Evolutionary conservation across 179 eudicot species (phyloP).

Genomic region (Silene coronaria): DNA sequence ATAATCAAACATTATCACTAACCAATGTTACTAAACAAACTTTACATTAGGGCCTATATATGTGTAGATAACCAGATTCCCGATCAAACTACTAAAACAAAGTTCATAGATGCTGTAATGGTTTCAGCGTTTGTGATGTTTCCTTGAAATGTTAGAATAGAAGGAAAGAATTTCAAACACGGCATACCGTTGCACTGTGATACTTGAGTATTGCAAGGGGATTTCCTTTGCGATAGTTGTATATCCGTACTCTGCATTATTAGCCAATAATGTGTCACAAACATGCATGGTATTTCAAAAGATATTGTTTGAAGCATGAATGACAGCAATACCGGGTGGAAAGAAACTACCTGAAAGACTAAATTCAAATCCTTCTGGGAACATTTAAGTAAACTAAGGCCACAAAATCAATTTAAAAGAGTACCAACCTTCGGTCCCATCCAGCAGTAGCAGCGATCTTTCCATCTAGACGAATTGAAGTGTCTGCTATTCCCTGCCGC

Average conservation of each 20-base stretch:
- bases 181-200: slow-evolving; percentile 60
- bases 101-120: background rate
- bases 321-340: background rate
- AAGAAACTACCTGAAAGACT: background rate
- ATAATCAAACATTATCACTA: background rate
- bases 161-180: background rate
- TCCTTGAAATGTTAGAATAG: background rate
- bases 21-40: background rate
- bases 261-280: slow-evolving; percentile 8
- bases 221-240: slow-evolving; percentile 77
- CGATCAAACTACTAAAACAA: background rate
- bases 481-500: slow-evolving; percentile 66
- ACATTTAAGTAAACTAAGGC: background rate
- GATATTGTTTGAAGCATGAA: background rate
- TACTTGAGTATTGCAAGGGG: slow-evolving; percentile 82
- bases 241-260: slow-evolving; percentile 64
- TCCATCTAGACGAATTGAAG: slow-evolving; percentile 58
- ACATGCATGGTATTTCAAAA: background rate
- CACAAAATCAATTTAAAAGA: background rate
- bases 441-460: slow-evolving; percentile 78
- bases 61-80: no score
- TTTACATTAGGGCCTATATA: no score
- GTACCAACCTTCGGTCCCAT: slow-evolving; percentile 71
- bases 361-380: background rate
- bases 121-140: background rate